These are phyloP conservation scores for Arxiozyma telluris DNA, from an alignment of 1,139 yeast genomes.

Conservation along the genomic window DNA sequence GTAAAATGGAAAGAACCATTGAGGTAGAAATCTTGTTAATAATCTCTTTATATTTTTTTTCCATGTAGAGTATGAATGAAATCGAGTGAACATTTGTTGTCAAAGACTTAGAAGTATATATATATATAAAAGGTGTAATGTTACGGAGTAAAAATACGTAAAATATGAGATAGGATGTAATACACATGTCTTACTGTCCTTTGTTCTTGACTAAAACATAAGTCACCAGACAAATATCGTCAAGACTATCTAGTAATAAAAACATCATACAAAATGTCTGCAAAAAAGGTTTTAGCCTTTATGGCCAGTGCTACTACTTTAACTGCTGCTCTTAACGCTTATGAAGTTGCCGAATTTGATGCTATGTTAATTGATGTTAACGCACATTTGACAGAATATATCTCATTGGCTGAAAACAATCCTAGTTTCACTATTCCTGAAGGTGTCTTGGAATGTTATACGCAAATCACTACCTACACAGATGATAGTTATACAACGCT, in stretches of 20 bases:
- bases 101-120: neutral
- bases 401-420: conserved; percentile 16
- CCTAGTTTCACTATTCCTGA: conserved; percentile 25
- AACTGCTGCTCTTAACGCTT: conserved; percentile 10
- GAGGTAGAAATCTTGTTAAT: neutral
- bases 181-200: too few relatives aligned
- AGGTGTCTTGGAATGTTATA: conserved; percentile 31
- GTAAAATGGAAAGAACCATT: neutral
- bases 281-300: conserved; percentile 10
- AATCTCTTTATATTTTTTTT: too few relatives aligned
- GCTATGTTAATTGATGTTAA: conserved; percentile 17
- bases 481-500: conserved; percentile 38
- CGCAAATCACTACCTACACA: conserved; percentile 34
- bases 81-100: neutral
- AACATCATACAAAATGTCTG: conserved; percentile 5
- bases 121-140: neutral
- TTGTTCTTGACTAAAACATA: neutral
- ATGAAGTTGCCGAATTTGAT: conserved; percentile 16
- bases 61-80: neutral
- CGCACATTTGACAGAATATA: conserved; percentile 16
- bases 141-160: neutral
- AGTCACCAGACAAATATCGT: neutral
- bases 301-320: conserved; percentile 13
- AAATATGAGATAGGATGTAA: neutral
- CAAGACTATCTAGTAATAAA: neutral